These are phyloP conservation scores for Prunus padus DNA, from an alignment of 306 rosid genomes.

Conservation along the genomic window DNA sequence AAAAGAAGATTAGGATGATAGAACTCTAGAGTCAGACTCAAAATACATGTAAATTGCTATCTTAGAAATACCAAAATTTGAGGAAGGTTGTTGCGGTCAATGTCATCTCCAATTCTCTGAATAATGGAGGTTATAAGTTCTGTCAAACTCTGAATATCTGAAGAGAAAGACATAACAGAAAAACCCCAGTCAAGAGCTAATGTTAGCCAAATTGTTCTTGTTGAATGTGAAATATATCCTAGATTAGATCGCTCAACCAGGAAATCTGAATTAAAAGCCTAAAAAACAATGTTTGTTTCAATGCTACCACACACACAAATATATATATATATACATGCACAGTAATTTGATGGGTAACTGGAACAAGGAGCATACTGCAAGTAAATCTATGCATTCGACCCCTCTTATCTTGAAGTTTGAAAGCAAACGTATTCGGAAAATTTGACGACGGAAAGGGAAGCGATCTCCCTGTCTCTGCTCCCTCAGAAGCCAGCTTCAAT, in stretches of 20 bases:
- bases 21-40: conserved; percentile 1
- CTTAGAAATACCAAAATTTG: conserved; percentile 68
- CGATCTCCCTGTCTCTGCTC: conserved; percentile 60
- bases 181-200: conserved; percentile 26
- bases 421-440: conserved; percentile 51
- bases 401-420: conserved; percentile 73
- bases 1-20: conserved; percentile 15
- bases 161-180: conserved; percentile 32
- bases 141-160: conserved; percentile 73
- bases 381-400: conserved; percentile 84
- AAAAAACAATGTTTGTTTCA: neutral
- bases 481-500: conserved; percentile 71
- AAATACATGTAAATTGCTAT: neutral
- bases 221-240: neutral
- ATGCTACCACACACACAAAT: no score
- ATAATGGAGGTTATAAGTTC: conserved; percentile 73
- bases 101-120: conserved; percentile 77
- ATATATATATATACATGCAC: neutral
- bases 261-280: neutral
- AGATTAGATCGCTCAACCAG: conserved; percentile 2
- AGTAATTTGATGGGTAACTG: conserved; percentile 1
- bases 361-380: conserved; percentile 57
- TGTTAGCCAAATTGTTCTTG: neutral
- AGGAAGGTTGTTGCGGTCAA: conserved; percentile 68
- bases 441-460: conserved; percentile 33